phyloP scores from a whole-genome alignment of 1,139 yeast genomes.

The Saccharomyces pastorianus region DNA sequence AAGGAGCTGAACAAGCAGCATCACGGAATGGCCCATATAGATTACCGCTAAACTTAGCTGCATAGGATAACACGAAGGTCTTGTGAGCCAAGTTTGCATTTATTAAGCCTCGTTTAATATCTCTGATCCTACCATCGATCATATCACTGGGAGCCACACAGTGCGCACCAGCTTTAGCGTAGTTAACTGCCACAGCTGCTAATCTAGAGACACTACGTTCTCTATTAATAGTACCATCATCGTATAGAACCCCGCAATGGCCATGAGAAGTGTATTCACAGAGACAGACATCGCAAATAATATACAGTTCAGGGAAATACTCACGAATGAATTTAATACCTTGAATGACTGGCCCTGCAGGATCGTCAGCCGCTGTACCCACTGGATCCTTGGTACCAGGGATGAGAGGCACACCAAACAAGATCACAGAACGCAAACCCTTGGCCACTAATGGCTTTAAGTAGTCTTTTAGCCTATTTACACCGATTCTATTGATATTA shows the following conservation, averaged over 20 bases:
- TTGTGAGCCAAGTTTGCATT: constrained; percentile 81
- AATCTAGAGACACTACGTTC: constrained; percentile 70
- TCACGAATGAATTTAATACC: constrained; percentile 58
- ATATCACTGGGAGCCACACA: constrained; percentile 97
- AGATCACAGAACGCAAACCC: constrained; percentile 77
- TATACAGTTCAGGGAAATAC: constrained; percentile 71
- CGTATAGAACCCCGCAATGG: constrained; percentile 85
- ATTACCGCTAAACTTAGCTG: constrained; percentile 88
- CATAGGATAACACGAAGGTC: constrained; percentile 83
- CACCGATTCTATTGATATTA: constrained; percentile 79
- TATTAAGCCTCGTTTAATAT: constrained; percentile 77
- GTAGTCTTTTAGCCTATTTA: constrained; percentile 68
- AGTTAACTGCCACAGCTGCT: constrained; percentile 91
- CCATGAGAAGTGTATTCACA: constrained; percentile 97
- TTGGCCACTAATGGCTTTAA: constrained; percentile 62
- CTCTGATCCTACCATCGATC: constrained; percentile 92
- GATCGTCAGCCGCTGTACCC: constrained; percentile 94
- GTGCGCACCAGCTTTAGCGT: constrained; percentile 92
- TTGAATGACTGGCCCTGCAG: constrained; percentile 86
- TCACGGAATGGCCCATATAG: constrained; percentile 97
- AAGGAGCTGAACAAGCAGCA: constrained; percentile 89
- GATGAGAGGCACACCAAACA: constrained; percentile 84
- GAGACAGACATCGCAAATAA: constrained; percentile 90
- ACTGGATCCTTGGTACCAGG: constrained; percentile 66
- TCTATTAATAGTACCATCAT: constrained; percentile 78